Base-by-base conservation (phyloP, 495 filamentous ascomycete genomes). In the Trichoderma virens region DNA sequence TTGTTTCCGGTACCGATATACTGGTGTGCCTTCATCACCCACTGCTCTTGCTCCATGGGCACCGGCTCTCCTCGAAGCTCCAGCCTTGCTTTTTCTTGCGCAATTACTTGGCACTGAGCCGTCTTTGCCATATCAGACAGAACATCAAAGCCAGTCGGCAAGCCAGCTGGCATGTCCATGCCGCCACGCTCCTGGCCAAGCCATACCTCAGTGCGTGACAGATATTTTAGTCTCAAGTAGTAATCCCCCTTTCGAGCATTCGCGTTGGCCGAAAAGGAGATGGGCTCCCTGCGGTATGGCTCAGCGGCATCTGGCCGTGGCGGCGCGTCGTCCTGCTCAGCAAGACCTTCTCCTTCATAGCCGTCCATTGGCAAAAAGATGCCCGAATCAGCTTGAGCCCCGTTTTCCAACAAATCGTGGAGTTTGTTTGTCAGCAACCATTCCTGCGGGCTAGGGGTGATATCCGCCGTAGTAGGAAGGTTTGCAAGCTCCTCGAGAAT, bases 311-410 rank as follows among this genome's bases (percentile, higher is more conserved):
- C 60, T 23, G 60, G 35, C 0, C 20, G 35, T 5, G 25, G 51
- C 27, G 51, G 51, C 27, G 51, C 51, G 14, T 56, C 51, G 60
- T 62, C 35, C 23, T 43, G 51, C 6, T 20, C 23, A 13, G 23
- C 14, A 27, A 39, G 18, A 9, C 31, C 18, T 30, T 34, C 60
- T n/a, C 60, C 60, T 18, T 38, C 60, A 23, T 62, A 62, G 3
- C 60, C 60, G 23, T 62, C 35, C 60, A 62, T 39, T 5, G 60
- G 60, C n/a, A 62, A 16, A 13, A 62, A 62, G 31, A 62, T 62
- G 35, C 16, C 34, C 11, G 34, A 28, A 23, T 62, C 60, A n/a
- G 60, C 60, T 18, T 62, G 60, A 9, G 32, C 31, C 35, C 28
- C 60, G 18, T 38, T 62, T 13, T 62, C 60, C 34, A 62, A 5